A percentile compares a stretch with the other conserved stretches of the same genome.
Evolutionary conservation across 305 asterid species (phyloP).

Genomic region (Euphrasia arctica): DNA sequence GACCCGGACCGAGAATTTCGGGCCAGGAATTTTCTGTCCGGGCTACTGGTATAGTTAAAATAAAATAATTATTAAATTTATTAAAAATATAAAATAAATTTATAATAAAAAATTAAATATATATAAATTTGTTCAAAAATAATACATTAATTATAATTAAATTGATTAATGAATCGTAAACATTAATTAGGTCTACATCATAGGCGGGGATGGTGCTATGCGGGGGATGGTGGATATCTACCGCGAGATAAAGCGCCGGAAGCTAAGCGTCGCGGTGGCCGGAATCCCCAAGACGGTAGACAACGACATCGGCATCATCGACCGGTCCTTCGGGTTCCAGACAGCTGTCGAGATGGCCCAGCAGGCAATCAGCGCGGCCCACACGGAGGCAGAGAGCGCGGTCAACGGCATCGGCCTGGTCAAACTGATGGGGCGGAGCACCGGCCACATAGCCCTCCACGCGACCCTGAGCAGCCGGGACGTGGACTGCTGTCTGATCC

Average conservation of each 20-base stretch:
- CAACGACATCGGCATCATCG: constrained; percentile 76
- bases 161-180: too few species aligned
- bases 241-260: constrained; percentile 49
- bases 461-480: constrained; percentile 80
- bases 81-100: too few species aligned
- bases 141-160: too few species aligned
- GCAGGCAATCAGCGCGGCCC: constrained; percentile 71
- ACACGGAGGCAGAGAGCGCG: constrained; percentile 78
- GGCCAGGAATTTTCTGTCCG: too few species aligned
- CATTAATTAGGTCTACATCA: constrained; percentile 50
- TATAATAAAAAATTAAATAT: too few species aligned
- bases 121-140: too few species aligned
- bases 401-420: constrained; percentile 78
- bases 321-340: constrained; percentile 79
- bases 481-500: constrained; percentile 81
- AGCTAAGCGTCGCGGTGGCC: constrained; percentile 46
- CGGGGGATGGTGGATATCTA: constrained; percentile 63
- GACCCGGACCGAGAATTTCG: too few species aligned
- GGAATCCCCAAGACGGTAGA: constrained; percentile 86
- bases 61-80: too few species aligned
- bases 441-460: constrained; percentile 76
- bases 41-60: too few species aligned
- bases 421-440: constrained; percentile 88
- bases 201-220: constrained; percentile 90
- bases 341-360: constrained; percentile 89